Base-by-base conservation (phyloP, 108 stramenopile genomes). In the Ochromonas danica region DNA sequence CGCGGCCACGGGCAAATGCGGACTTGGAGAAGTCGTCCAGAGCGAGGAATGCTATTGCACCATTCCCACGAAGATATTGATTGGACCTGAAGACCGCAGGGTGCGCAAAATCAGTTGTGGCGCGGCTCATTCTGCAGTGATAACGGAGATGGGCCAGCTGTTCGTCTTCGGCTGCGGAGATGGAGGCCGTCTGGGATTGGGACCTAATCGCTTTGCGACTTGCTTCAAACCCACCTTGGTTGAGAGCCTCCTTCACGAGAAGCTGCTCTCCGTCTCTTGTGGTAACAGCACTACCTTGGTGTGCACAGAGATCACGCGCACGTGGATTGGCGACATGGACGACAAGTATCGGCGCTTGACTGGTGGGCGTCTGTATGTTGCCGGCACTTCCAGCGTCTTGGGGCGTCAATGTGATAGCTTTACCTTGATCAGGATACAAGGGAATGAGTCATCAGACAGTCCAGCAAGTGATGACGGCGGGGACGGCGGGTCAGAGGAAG, bases 111-210 rank as follows among this genome's bases (percentile, higher is more conserved):
- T 91, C 1, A 84, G 85, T 79, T 90, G 90, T 71, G 90, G 90
- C 31, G 85, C 87, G 28, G 79, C 85, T 3, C 90, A 91, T 87
- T 85, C 88, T 31, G 88, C 87, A 25, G 89, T 87, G 22, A 85
- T 89, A 3, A 84, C 86, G 25, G 80, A 42, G 0, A 79, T 45
- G 35, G 90, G 90, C 6, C 85, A 87, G 61, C 80, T 91, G 1
- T 91, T 67, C 71, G 87, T 91, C 22, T 91, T 89, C 87, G 90
- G 90, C 61, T 89, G 88, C 82, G 83, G 88, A 0, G 90, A 90
- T 70, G 89, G 89, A 41, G 90, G 90, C 0, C 78, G 89, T 1
- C 79, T 91, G 10, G 90, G 90, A 41, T 80, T 91, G 17, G 88
- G 89, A 10, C 61, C 28, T 10, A 57, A 78, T 25, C 62, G 45